Evolutionary conservation across 1,284 basidiomycete genomes (phyloP), one percentile per base, ranked within the genome.

Genomic region (Pyrrhoderma lamaoense): DNA sequence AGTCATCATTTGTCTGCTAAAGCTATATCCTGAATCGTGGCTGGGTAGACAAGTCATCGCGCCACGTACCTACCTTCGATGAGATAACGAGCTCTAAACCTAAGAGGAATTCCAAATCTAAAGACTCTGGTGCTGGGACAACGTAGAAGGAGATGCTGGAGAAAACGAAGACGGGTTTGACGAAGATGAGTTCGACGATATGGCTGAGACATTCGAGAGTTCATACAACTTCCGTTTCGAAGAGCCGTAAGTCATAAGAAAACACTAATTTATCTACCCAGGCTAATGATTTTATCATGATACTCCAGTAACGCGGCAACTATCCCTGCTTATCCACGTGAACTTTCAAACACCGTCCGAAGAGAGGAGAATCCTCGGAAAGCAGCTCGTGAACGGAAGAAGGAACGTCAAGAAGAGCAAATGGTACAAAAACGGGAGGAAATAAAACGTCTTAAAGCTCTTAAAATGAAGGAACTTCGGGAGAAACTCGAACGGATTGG

Each of bases 191-290:
- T 87, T 87, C 56, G 85, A 88, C 40, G 82, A 87, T 13, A 69
- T 78, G 45, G 81, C 76, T 0, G 86, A 89, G 22, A 75, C 74
- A 23, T 89, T 87, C 57, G 87, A 89, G 65, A 78, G 77, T 14
- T 85, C 85, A n/a, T 95, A 94, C 68, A 95, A 95, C 64, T 93
- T 93, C 72, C 82, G 93, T 48, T 95, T 89, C 64, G 92, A 97
- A 66, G 93, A 97, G 67, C 87, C 89, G 80, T 90, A 59, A 64
- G 88, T 79, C 25, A 40, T n/a, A 25, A 39, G 21, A 22, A 25
- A 40, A 45, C 16, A 42, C 25, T 18, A 49, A n/a, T n/a, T n/a
- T n/a, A n/a, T n/a, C n/a, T n/a, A n/a, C n/a, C n/a, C n/a, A n/a
- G n/a, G n/a, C n/a, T 42, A 48, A 23, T 42, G 40, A 37, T 9